A percentile compares a stretch with the other conserved stretches of the same genome.
These are phyloP conservation scores for Lasiodiplodia sp. DNA, from an alignment of 2,329 filamentous ascomycete genomes.

Conservation along the genomic window DNA sequence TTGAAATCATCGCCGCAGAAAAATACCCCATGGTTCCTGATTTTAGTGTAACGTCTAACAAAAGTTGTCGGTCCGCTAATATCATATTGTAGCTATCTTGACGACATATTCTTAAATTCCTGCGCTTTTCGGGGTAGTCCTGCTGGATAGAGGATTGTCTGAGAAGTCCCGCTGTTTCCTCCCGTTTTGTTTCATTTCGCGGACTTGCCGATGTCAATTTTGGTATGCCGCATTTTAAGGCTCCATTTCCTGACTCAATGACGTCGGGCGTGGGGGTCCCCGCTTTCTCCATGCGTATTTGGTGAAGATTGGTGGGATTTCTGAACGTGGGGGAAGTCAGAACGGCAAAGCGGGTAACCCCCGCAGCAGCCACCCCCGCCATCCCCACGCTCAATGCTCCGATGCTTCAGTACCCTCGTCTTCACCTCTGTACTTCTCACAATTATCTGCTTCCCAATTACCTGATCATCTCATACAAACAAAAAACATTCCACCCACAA, in stretches of 20 bases:
- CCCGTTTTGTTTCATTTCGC: no score
- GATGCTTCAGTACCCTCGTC: neutral
- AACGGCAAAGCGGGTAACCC: neutral
- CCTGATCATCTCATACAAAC: neutral
- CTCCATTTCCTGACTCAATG: neutral
- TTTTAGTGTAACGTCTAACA: no score
- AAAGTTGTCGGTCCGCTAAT: no score
- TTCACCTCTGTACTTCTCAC: no score
- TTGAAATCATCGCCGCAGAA: no score
- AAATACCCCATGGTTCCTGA: no score
- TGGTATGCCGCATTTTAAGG: neutral
- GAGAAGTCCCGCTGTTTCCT: no score
- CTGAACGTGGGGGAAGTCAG: neutral
- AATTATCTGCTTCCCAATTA: neutral
- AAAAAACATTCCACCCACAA: neutral
- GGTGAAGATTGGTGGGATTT: neutral
- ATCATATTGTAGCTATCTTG: no score
- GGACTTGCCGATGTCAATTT: neutral
- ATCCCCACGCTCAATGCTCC: neutral
- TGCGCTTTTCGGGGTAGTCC: no score
- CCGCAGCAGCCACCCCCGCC: neutral
- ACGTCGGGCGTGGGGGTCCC: neutral
- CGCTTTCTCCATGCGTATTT: neutral
- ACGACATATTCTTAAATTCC: no score
- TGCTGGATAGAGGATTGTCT: no score